Conservation (phyloP, 2,329 filamentous ascomycete genomes). For the Leptoxyphium fumago region DNA sequence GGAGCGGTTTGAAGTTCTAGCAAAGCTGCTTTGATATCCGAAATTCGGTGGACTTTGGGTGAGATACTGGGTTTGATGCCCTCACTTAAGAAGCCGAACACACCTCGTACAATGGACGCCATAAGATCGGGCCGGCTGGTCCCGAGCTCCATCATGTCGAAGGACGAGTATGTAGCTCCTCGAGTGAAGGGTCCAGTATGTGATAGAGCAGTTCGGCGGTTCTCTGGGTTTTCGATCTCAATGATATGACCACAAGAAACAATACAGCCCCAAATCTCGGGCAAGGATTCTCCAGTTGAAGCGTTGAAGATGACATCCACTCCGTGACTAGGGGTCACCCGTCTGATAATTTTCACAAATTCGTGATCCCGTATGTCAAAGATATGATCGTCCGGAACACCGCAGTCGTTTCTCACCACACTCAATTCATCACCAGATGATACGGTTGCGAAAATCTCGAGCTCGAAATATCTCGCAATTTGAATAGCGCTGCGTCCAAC, state of each 20-base stretch:
- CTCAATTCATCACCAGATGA: constrained; percentile 9
- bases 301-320: constrained; percentile 21
- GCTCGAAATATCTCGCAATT: constrained; percentile 8
- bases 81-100: too few species aligned
- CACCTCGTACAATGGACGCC: too few species aligned
- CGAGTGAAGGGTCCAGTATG: constrained; percentile 4
- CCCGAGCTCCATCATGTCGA: constrained; percentile 1
- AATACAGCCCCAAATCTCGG: constrained; percentile 12
- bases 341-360: constrained; percentile 14
- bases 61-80: too few species aligned
- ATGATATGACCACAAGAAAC: constrained; percentile 16
- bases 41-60: too few species aligned
- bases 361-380: constrained; percentile 13
- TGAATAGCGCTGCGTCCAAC: constrained; percentile 13
- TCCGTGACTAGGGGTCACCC: constrained; percentile 12
- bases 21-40: too few species aligned
- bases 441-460: constrained; percentile 14
- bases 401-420: constrained; percentile 7
- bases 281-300: constrained; percentile 13
- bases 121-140: too few species aligned
- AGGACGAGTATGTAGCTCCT: constrained; percentile 3
- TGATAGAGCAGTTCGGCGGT: background rate
- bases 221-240: constrained; percentile 12
- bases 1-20: too few species aligned
- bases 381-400: constrained; percentile 16